Percentiles rank a stretch among this genome's conserved stretches.
Conservation (phyloP, 2,329 filamentous ascomycete genomes). For the Penicillium paneum region DNA sequence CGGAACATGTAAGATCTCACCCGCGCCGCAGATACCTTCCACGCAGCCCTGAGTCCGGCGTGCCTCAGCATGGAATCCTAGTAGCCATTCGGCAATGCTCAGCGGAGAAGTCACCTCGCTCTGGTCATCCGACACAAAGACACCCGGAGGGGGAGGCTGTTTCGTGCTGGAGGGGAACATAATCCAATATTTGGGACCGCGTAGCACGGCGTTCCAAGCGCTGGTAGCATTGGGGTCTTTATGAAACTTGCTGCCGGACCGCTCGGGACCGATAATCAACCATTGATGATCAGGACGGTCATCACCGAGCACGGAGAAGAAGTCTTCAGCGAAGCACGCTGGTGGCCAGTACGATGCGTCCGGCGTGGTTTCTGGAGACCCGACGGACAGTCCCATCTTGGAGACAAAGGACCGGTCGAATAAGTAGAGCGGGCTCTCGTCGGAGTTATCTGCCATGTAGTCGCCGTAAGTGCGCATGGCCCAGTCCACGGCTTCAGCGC, state of each 20-base stretch:
- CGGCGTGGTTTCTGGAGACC: conserved; percentile 39
- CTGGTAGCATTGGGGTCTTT: conserved; percentile 70
- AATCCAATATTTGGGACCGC: conserved; percentile 95
- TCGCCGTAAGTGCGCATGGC: conserved; percentile 72
- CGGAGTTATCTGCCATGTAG: conserved; percentile 75
- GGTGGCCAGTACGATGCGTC: conserved; percentile 72
- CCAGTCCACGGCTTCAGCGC: conserved; percentile 94
- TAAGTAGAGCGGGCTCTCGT: conserved; percentile 88
- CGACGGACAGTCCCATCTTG: conserved; percentile 74
- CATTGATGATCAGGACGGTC: conserved; percentile 85
- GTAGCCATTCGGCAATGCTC: conserved; percentile 94
- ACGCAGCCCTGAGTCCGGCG: conserved; percentile 70
- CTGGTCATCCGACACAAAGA: conserved; percentile 83
- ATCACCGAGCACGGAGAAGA: conserved; percentile 73
- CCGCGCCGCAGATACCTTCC: conserved; percentile 78
- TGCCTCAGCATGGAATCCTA: conserved; percentile 83
- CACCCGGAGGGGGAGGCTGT: conserved; percentile 71
- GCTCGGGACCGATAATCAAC: conserved; percentile 84
- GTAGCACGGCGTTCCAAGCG: conserved; percentile 92
- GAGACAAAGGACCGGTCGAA: conserved; percentile 85
- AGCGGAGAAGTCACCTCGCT: conserved; percentile 91
- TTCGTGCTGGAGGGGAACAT: conserved; percentile 78
- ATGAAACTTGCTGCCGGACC: conserved; percentile 92
- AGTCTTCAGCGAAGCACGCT: conserved; percentile 78
- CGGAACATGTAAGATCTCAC: conserved; percentile 88